These are phyloP conservation scores for Sporothrix brasiliensis DNA, from an alignment of 2,329 filamentous ascomycete species.

Conservation along the genomic window DNA sequence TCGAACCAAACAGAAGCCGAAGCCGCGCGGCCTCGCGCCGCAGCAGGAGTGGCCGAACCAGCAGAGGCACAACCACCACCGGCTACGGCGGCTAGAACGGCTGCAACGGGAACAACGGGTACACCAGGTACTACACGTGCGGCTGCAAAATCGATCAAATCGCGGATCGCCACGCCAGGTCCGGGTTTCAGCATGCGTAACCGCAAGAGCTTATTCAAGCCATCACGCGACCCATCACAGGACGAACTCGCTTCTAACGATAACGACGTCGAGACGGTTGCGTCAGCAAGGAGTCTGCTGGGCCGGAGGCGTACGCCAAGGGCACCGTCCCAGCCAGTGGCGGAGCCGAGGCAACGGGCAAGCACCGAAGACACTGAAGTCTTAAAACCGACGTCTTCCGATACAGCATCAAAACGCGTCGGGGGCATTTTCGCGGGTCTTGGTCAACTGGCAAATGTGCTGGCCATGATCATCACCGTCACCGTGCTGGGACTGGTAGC, in stretches of 20 bases:
- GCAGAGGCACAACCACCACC: neutral
- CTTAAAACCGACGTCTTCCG: neutral
- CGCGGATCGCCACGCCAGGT: slow-evolving; percentile 31
- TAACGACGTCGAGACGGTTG: slow-evolving; percentile 21
- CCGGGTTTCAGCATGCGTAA: slow-evolving; percentile 16
- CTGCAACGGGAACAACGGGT: neutral
- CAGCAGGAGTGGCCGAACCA: neutral
- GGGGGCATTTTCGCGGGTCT: slow-evolving; percentile 8
- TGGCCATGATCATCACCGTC: slow-evolving; percentile 33
- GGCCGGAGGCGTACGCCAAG: slow-evolving; percentile 15
- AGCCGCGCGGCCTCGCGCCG: neutral
- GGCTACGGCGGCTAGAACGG: neutral
- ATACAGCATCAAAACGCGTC: neutral
- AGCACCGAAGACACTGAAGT: neutral
- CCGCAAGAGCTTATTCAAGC: slow-evolving; percentile 10
- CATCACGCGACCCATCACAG: slow-evolving; percentile 22
- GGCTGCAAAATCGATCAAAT: slow-evolving; percentile 11
- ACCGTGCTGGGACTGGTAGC: slow-evolving; percentile 32
- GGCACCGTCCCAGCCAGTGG: slow-evolving; percentile 7
- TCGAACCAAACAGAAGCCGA: neutral
- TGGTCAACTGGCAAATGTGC: neutral
- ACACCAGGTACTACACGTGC: neutral
- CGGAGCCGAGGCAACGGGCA: neutral
- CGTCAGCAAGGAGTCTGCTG: slow-evolving; percentile 24
- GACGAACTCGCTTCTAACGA: slow-evolving; percentile 31